phyloP scores from a whole-genome alignment of 495 filamentous ascomycete species.

The Hypoxylon trugodes region DNA sequence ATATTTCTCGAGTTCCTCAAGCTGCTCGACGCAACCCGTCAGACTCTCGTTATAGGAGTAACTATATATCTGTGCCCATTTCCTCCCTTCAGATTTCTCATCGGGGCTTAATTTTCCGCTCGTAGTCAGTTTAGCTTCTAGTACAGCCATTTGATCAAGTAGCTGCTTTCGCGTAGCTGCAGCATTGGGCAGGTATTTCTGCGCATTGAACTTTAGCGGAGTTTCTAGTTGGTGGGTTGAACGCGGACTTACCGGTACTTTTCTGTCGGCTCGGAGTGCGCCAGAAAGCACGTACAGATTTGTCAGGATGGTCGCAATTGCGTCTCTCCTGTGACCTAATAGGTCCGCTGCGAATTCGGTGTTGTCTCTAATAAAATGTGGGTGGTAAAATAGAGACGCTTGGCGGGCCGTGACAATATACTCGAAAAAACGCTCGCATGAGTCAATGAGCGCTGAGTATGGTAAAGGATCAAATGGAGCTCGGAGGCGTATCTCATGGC shows the following conservation, averaged over 20 bases:
- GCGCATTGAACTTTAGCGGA: neutral
- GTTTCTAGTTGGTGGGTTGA: neutral
- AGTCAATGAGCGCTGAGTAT: slow-evolving; percentile 62
- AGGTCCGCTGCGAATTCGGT: slow-evolving; percentile 53
- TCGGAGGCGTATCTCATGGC: slow-evolving; percentile 65
- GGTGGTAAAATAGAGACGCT: slow-evolving; percentile 65
- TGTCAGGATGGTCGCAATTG: slow-evolving; percentile 64
- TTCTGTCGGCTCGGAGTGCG: slow-evolving; percentile 57
- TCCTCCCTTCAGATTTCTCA: slow-evolving; percentile 36
- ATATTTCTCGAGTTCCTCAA: slow-evolving; percentile 60
- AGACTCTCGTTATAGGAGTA: slow-evolving; percentile 58
- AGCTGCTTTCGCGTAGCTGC: slow-evolving; percentile 60
- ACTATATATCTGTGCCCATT: slow-evolving; percentile 46
- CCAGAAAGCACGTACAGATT: slow-evolving; percentile 66
- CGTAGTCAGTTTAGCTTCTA: slow-evolving; percentile 52
- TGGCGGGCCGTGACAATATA: slow-evolving; percentile 66
- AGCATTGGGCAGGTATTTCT: slow-evolving; percentile 62
- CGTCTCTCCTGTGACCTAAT: slow-evolving; percentile 59
- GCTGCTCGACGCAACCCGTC: slow-evolving; percentile 64
- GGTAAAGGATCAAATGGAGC: slow-evolving; percentile 65
- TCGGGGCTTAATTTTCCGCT: slow-evolving; percentile 36
- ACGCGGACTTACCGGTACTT: slow-evolving; percentile 52
- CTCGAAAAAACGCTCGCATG: slow-evolving; percentile 65
- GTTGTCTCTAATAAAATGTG: slow-evolving; percentile 53
- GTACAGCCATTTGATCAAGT: slow-evolving; percentile 58